Percentiles rank a stretch among this genome's conserved stretches.
These are phyloP conservation scores for Magnolia sinica DNA, from an alignment of 164 flowering plant genomes.

Conservation along the genomic window DNA sequence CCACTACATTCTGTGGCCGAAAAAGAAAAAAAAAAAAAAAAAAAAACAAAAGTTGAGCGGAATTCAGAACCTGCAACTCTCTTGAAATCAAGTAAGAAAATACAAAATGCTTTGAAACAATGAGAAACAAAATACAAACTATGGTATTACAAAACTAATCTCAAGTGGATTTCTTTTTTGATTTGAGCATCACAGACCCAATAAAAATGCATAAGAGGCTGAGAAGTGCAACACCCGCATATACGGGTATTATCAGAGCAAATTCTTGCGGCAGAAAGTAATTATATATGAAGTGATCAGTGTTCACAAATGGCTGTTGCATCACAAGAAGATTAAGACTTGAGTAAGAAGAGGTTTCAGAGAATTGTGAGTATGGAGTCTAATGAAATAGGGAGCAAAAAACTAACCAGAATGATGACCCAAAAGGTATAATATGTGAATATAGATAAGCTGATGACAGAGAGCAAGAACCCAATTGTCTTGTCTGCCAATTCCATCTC, in stretches of 20 bases:
- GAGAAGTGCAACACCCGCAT: slow-evolving; percentile 70
- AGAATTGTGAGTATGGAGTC: not conserved
- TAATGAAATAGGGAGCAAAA: not conserved
- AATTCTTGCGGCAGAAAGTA: slow-evolving; percentile 88
- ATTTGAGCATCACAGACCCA: slow-evolving; percentile 82
- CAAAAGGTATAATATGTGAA: slow-evolving; percentile 94
- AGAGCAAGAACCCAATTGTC: slow-evolving; percentile 69
- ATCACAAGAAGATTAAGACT: not conserved
- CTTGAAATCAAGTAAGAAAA: not conserved
- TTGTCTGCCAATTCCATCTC: slow-evolving; percentile 86
- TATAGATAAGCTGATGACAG: slow-evolving; percentile 70
- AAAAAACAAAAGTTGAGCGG: not conserved
- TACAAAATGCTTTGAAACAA: not conserved
- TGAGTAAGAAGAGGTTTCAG: not conserved
- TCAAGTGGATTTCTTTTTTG: slow-evolving; percentile 77
- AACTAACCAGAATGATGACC: slow-evolving; percentile 92
- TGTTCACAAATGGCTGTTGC: slow-evolving; percentile 91
- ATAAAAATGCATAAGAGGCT: slow-evolving; percentile 63
- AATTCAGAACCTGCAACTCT: not conserved
- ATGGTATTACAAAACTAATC: not conserved
- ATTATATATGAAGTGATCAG: slow-evolving; percentile 80
- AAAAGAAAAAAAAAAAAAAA: not conserved
- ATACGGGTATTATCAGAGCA: slow-evolving; percentile 80
- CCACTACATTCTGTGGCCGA: not conserved
- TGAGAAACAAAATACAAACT: not conserved